Evolutionary conservation across 106 monocot species (phyloP), one percentile per base, ranked within the genome.

Genomic region (Gastrodia elata): DNA sequence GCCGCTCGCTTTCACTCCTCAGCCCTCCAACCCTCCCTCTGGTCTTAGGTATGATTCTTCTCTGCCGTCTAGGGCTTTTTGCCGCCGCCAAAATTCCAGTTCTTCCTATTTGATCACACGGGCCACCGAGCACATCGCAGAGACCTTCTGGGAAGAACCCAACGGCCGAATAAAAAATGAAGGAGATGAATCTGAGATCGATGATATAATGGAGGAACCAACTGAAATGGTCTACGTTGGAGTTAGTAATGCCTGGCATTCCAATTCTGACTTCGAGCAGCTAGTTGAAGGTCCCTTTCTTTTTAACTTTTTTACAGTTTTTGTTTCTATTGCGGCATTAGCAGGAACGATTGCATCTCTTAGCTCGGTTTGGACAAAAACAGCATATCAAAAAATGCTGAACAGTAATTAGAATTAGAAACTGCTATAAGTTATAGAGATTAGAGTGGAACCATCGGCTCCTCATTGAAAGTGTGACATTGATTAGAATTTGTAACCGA

Each of bases 131-230:
- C 24, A 20, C 39, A 68, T 39, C n/a, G 6, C 38, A 0, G 68
- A 39, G 24, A 39, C 25, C 9, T 38, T 68, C 68, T 68, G 68
- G 68, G 68, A 68, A 68, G 68, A 68, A 25, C 39, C 68, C 68
- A 39, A 68, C n/a, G 39, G 18, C 22, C 39, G 68, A 38, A 39
- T 15, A 24, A 39, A 18, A 28, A 68, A 39, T 39, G 68, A 25
- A 39, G 20, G 22, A 33, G 68, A 39, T 68, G 39, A 39, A 68
- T 38, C 33, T 9, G 68, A 39, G 30, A 24, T 24, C 3, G 39
- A 38, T 38, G 18, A 39, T 38, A 25, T 38, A 8, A 6, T 6
- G 38, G 39, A 38, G 4, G 68, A 38, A 39, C 68, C 22, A 22
- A 68, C 6, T 8, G 38, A 68, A 1, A 24, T 20, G 5, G 18